These are phyloP conservation scores for Maudiozyma pseudohumilis DNA, from an alignment of 805 yeast species.

Conservation along the genomic window DNA sequence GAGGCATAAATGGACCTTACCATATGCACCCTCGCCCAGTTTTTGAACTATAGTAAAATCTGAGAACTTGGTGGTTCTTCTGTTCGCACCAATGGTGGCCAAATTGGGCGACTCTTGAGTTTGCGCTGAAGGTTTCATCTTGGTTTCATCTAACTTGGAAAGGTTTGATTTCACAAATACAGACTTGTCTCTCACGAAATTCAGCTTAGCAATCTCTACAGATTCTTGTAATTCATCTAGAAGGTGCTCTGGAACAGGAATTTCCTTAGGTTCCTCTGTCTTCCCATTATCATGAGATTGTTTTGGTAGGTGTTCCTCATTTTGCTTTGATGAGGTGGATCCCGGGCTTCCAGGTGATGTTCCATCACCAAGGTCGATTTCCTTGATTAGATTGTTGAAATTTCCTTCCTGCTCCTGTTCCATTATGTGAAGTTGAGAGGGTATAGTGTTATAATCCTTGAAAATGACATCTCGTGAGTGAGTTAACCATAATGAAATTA, in stretches of 20 bases:
- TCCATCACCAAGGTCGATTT: background rate
- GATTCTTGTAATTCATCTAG: background rate
- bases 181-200: conserved; percentile 16
- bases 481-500: conserved; percentile 74
- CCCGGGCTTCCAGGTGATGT: too few relatives aligned
- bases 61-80: conserved; percentile 58
- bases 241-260: background rate
- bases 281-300: too few relatives aligned
- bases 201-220: conserved; percentile 16
- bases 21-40: conserved; percentile 95
- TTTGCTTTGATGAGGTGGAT: too few relatives aligned
- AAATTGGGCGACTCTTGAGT: background rate
- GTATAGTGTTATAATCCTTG: conserved; percentile 26
- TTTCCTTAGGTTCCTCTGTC: too few relatives aligned
- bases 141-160: conserved; percentile 20
- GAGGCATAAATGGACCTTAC: conserved; percentile 74
- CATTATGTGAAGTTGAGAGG: conserved; percentile 30
- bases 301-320: too few relatives aligned
- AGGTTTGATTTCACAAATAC: conserved; percentile 20
- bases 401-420: conserved; percentile 5
- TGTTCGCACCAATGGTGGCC: conserved; percentile 44
- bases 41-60: conserved; percentile 64
- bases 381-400: conserved; percentile 1
- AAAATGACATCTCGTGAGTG: conserved; percentile 46
- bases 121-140: conserved; percentile 13